Evolutionary conservation across 139 green algal species (phyloP), one percentile per base, ranked within the genome.

Genomic region (Haematococcus lacustris): DNA sequence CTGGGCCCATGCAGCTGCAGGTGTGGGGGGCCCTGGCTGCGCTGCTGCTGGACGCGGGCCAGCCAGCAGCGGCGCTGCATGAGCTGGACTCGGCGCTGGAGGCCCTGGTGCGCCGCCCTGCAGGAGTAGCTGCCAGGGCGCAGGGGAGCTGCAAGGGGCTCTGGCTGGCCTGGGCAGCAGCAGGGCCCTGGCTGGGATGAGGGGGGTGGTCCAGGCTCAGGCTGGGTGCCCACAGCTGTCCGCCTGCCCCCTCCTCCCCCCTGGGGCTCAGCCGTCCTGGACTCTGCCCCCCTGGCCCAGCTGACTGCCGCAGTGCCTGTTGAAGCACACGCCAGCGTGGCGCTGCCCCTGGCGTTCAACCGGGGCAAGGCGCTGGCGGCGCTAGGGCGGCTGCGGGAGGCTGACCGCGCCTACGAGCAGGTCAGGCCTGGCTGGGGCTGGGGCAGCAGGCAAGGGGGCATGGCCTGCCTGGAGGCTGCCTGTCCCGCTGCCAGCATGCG

Each of bases 351-450:
- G 35, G 9, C 73, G 9, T 92, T 92, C 82, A 92, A 92, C 76
- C 40, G 73, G 17, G 87, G 74, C 30, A 92, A 92, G 71, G 79
- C 75, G 0, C 71, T 88, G 68, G 78, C 73, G 21, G 74, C 78
- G 66, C 67, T 85, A 53, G 85, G 87, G 1, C 68, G 71, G 51
- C 61, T 76, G 35, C 40, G 68, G 38, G 78, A 83, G 60, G 76
- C 78, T 0, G 72, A 85, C 41, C 60, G 25, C 1, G 75, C 68
- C 2, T 86, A 84, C 63, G 33, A 28, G 26, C 53, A 74, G n/a
- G n/a, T n/a, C n/a, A n/a, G n/a, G n/a, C n/a, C n/a, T n/a, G n/a
- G n/a, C n/a, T n/a, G n/a, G n/a, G n/a, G n/a, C n/a, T n/a, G n/a
- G n/a, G n/a, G n/a, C n/a, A n/a, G n/a, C n/a, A n/a, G n/a, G n/a